A percentile compares a stretch with the other conserved stretches of the same genome.
phyloP scores from a whole-genome alignment of 2,329 filamentous ascomycete species.

The Xylariaceae sp. region DNA sequence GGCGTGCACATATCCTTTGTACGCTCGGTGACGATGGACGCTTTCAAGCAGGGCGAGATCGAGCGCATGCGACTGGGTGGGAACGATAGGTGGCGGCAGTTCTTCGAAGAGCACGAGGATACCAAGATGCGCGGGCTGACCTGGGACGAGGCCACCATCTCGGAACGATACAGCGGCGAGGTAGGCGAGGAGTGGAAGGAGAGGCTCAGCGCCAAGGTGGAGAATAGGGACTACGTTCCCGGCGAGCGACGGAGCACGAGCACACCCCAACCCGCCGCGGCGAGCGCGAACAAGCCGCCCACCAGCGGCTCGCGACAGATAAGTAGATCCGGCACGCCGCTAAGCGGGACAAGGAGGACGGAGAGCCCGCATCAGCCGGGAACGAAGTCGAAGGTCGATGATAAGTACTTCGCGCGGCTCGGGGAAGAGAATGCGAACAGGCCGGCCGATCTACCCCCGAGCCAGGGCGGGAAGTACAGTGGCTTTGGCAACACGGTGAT shows the following conservation, averaged over 20 bases:
- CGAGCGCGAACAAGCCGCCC: slow-evolving; percentile 27
- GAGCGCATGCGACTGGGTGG: slow-evolving; percentile 89
- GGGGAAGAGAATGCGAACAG: slow-evolving; percentile 77
- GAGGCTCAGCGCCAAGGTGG: slow-evolving; percentile 77
- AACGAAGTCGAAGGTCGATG: slow-evolving; percentile 62
- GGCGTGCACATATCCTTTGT: slow-evolving; percentile 99
- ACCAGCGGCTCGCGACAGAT: slow-evolving; percentile 26
- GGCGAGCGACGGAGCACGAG: slow-evolving; percentile 53
- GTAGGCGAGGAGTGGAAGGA: slow-evolving; percentile 96
- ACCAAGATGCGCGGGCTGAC: slow-evolving; percentile 61
- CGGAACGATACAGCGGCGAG: slow-evolving; percentile 83
- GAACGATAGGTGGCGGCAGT: slow-evolving; percentile 79
- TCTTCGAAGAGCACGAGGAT: slow-evolving; percentile 71
- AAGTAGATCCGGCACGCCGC: slow-evolving; percentile 35
- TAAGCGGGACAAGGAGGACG: slow-evolving; percentile 34
- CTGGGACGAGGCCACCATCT: slow-evolving; percentile 85
- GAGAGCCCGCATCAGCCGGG: slow-evolving; percentile 35
- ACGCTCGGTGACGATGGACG: slow-evolving; percentile 96
- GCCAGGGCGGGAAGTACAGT: slow-evolving; percentile 84
- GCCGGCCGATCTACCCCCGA: slow-evolving; percentile 70
- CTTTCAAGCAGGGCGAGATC: slow-evolving; percentile 90
- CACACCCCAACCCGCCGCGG: slow-evolving; percentile 32
- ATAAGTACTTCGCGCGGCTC: slow-evolving; percentile 83
- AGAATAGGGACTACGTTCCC: slow-evolving; percentile 79
- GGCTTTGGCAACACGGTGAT: slow-evolving; percentile 80